Evolutionary conservation across 108 stramenopile species (phyloP).

Genomic region (Nannochloropsis oceanica): DNA sequence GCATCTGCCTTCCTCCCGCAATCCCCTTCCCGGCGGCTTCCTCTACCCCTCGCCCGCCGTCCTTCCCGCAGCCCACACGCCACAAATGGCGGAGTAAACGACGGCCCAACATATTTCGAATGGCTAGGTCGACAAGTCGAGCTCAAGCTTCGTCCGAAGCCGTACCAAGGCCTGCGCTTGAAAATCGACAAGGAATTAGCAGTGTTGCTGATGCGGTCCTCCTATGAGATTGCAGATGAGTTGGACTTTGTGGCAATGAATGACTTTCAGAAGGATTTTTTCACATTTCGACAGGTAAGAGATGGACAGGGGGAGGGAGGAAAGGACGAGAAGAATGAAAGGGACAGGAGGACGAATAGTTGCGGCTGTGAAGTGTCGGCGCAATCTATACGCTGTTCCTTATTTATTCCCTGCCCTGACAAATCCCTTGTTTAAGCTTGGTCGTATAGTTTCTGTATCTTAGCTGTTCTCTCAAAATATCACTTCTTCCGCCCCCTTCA

Average conservation of each 20-base stretch:
- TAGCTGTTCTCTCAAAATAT: too few relatives aligned
- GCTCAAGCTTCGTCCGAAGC: neutral
- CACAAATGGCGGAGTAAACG: neutral
- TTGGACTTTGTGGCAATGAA: constrained; percentile 31
- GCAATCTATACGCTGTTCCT: too few relatives aligned
- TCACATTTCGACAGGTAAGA: constrained; percentile 13
- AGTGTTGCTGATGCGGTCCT: constrained; percentile 27
- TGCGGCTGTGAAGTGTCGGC: too few relatives aligned
- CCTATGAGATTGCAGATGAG: constrained; percentile 25
- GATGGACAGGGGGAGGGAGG: too few relatives aligned
- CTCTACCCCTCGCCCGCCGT: neutral
- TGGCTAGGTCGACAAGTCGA: neutral
- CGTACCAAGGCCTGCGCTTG: neutral
- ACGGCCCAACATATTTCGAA: neutral
- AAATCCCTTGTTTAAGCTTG: too few relatives aligned
- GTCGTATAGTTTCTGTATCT: too few relatives aligned
- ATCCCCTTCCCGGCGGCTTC: neutral
- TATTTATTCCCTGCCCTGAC: too few relatives aligned
- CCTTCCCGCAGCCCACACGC: neutral
- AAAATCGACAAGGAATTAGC: constrained; percentile 11
- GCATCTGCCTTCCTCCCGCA: neutral
- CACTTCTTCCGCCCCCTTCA: too few relatives aligned
- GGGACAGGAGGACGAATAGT: too few relatives aligned
- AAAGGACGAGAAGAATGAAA: too few relatives aligned
- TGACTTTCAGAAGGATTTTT: constrained; percentile 26